phyloP scores from a whole-genome alignment of 495 filamentous ascomycete genomes.

The Penicillium bialowiezense region DNA sequence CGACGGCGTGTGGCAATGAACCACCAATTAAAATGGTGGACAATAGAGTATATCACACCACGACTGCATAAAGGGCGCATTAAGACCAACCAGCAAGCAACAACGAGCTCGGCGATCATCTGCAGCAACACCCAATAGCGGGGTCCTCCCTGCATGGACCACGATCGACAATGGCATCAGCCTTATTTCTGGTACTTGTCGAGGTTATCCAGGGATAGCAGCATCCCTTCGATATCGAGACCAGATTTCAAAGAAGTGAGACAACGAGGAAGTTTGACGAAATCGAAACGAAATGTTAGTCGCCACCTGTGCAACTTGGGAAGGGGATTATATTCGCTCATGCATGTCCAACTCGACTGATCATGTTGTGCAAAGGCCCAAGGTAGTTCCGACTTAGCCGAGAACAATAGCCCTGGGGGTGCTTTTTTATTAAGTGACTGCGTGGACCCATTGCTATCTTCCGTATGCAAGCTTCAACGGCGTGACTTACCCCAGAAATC shows the following conservation, averaged over 20 bases:
- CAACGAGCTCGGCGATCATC: neutral
- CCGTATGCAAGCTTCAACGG: too few species aligned
- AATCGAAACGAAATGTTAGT: neutral
- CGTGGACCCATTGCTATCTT: too few species aligned
- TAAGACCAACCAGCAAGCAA: neutral
- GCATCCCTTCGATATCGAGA: neutral
- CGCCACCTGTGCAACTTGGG: neutral
- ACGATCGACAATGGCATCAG: conserved; percentile 21
- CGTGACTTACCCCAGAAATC: neutral
- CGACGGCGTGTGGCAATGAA: neutral
- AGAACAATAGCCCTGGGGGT: neutral
- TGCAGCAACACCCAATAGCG: conserved; percentile 11
- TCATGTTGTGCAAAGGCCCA: conserved; percentile 1
- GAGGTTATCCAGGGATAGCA: neutral
- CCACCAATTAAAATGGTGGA: neutral
- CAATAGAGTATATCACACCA: conserved; percentile 13
- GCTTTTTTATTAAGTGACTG: too few species aligned
- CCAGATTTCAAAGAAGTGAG: neutral
- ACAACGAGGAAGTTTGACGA: neutral
- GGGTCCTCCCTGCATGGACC: conserved; percentile 17
- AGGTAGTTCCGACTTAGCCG: conserved; percentile 2
- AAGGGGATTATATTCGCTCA: neutral
- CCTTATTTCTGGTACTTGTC: conserved; percentile 3
- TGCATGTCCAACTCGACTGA: conserved; percentile 1
- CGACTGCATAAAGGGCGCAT: neutral